phyloP scores from a whole-genome alignment of 2,329 filamentous ascomycete genomes.

The Magnaporthiopsis rhizophila region DNA sequence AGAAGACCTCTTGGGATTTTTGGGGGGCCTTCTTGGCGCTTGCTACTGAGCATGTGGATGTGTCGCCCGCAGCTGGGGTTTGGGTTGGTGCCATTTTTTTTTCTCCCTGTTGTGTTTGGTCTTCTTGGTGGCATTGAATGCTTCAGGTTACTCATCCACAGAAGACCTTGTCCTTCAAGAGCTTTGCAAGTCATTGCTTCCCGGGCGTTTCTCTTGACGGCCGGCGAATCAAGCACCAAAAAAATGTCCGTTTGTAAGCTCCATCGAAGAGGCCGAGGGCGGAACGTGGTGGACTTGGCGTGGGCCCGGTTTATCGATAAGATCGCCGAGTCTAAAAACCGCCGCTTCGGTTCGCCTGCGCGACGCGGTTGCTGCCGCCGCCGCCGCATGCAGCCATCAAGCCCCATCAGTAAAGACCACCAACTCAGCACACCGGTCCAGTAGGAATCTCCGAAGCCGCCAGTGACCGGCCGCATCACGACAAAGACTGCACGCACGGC shows the following conservation, averaged over 20 bases:
- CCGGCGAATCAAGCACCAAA: not conserved
- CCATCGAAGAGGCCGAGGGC: not conserved
- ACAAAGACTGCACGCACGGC: too few relatives aligned
- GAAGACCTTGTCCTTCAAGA: not conserved
- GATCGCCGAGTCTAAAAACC: not conserved
- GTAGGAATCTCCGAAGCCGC: too few relatives aligned
- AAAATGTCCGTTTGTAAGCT: not conserved
- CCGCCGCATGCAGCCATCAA: not conserved
- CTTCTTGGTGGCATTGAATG: too few relatives aligned
- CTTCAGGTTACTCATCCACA: too few relatives aligned
- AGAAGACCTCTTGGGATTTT: conserved; percentile 33
- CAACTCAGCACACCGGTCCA: too few relatives aligned
- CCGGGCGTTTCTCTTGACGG: too few relatives aligned
- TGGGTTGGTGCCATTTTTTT: conserved; percentile 2
- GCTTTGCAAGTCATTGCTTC: not conserved
- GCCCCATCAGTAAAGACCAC: not conserved
- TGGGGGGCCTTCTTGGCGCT: conserved; percentile 5
- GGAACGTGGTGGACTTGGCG: too few relatives aligned
- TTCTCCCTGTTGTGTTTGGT: not conserved
- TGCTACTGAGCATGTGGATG: not conserved
- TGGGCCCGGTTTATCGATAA: not conserved
- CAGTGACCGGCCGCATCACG: too few relatives aligned
- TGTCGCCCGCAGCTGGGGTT: not conserved
- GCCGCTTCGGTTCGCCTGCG: not conserved
- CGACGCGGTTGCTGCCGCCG: not conserved